Conservation (phyloP, 345 rosid species). For the Adansonia digitata region DNA sequence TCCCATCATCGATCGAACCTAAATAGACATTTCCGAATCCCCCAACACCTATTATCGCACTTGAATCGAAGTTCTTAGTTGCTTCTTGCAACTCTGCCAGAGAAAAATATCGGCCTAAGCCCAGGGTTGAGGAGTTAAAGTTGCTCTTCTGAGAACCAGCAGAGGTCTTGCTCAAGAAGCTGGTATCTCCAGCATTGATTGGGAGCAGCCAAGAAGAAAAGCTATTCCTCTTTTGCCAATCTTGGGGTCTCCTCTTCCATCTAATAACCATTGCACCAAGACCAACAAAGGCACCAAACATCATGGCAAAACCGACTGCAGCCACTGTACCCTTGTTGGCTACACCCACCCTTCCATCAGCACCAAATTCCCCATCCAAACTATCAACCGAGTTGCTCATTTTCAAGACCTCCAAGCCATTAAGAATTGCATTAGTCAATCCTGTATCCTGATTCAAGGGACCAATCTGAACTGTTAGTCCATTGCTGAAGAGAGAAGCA, state of each 20-base stretch:
- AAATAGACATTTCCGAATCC: slow-evolving; percentile 82
- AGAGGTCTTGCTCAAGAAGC: slow-evolving; percentile 62
- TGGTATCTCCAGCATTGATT: slow-evolving; percentile 57
- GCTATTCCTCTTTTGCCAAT: slow-evolving; percentile 77
- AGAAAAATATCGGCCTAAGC: slow-evolving; percentile 67
- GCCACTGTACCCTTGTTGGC: slow-evolving; percentile 48
- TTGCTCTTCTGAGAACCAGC: slow-evolving; percentile 51
- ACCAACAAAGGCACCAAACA: slow-evolving; percentile 82
- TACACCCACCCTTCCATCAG: slow-evolving; percentile 36
- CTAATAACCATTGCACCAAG: slow-evolving; percentile 77
- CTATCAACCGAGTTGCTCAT: slow-evolving; percentile 71
- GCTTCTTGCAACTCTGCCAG: slow-evolving; percentile 71
- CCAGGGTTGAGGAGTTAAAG: slow-evolving; percentile 47
- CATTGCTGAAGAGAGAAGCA: slow-evolving; percentile 33
- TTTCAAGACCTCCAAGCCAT: slow-evolving; percentile 68
- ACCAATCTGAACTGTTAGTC: slow-evolving; percentile 54
- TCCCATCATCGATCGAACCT: slow-evolving; percentile 56
- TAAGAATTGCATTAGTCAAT: slow-evolving; percentile 48
- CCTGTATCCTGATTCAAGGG: slow-evolving; percentile 59
- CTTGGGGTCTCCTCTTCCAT: slow-evolving; percentile 81
- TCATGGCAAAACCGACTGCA: slow-evolving; percentile 77
- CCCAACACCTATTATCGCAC: slow-evolving; percentile 65
- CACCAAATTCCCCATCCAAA: slow-evolving; percentile 77
- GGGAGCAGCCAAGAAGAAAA: slow-evolving; percentile 87
- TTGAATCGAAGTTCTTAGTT: slow-evolving; percentile 58